Evolutionary conservation across 1,284 basidiomycete species (phyloP), one percentile per base, ranked within the genome.

Genomic region (Rugiboletus extremiorientalis): DNA sequence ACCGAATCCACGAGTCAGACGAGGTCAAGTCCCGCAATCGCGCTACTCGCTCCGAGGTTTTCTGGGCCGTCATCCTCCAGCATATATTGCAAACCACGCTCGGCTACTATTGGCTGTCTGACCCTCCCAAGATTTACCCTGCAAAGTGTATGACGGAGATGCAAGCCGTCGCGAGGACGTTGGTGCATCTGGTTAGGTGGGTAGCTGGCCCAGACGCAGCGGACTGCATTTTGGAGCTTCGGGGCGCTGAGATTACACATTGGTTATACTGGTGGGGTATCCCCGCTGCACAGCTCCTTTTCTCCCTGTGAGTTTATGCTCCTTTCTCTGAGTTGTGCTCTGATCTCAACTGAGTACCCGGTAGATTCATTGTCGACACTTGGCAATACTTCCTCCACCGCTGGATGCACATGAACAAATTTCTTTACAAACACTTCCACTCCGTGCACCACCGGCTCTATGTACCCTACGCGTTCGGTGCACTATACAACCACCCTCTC

Each of bases 331-430:
- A 55, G 40, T 22, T n/a, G 40, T 58, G 6, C 12, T 27, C 18
- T 8, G 25, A 23, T 51, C 54, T 58, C 63, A 33, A 33, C 45
- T 33, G 30, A n/a, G 15, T 33, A 14, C 15, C 58, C 44, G 20
- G 11, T 62, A 98, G 95, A 79, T 92, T 97, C 73, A 73, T 96
- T 60, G 91, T 99, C 69, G 96, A 99, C 76, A 95, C 96, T 34
- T 98, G 95, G 95, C 95, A 99, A 76, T 99, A 99, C 76, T 94
- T 94, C 76, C 81, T 94, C 40, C 96, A 99, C 73, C 92, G 97
- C 47, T 76, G 80, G 41, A 94, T 98, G 87, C 96, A 99, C 79
- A 78, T 84, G 67, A 95, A 93, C 79, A 91, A 89, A 58, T 96
- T 84, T 72, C 81, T 99, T 36, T 99, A 98, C 79, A 91, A 88